A percentile compares a stretch with the other conserved stretches of the same genome.
Conservation (phyloP, 2,329 filamentous ascomycete genomes). For the Hymenoscyphus linearis region DNA sequence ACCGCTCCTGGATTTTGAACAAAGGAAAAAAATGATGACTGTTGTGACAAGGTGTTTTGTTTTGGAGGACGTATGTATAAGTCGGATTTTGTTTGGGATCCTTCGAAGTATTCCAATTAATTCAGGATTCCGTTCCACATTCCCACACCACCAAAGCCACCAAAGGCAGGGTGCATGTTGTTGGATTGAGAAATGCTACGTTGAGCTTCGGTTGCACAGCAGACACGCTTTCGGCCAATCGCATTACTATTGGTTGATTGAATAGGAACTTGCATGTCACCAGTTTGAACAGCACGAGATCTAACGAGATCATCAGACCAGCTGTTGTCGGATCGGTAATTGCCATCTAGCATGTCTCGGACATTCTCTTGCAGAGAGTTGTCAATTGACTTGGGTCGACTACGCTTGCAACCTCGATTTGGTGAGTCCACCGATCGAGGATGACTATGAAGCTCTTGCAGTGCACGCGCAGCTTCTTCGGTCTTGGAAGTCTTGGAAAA, state of each 20-base stretch:
- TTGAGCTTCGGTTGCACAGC: slow-evolving; percentile 57
- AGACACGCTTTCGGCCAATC: slow-evolving; percentile 56
- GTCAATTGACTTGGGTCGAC: slow-evolving; percentile 53
- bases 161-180: slow-evolving; percentile 44
- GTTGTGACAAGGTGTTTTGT: slow-evolving; percentile 13
- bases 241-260: slow-evolving; percentile 40
- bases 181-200: slow-evolving; percentile 41
- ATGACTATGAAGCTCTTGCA: slow-evolving; percentile 57
- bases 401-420: slow-evolving; percentile 49
- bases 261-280: slow-evolving; percentile 36
- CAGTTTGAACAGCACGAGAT: slow-evolving; percentile 35
- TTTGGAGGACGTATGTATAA: slow-evolving; percentile 11
- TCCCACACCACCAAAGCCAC: slow-evolving; percentile 49
- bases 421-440: slow-evolving; percentile 37
- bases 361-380: slow-evolving; percentile 61
- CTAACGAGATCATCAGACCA: slow-evolving; percentile 28
- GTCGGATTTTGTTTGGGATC: slow-evolving; percentile 6
- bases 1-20: slow-evolving; percentile 2
- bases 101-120: slow-evolving; percentile 17
- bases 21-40: slow-evolving; percentile 11
- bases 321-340: slow-evolving; percentile 22
- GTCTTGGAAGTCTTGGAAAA: slow-evolving; percentile 35
- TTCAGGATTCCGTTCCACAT: slow-evolving; percentile 64
- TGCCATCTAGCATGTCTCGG: slow-evolving; percentile 51
- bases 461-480: slow-evolving; percentile 50